Conservation (phyloP, 768 basidiomycete species). For the Xerocomus brunneocitrinus region DNA sequence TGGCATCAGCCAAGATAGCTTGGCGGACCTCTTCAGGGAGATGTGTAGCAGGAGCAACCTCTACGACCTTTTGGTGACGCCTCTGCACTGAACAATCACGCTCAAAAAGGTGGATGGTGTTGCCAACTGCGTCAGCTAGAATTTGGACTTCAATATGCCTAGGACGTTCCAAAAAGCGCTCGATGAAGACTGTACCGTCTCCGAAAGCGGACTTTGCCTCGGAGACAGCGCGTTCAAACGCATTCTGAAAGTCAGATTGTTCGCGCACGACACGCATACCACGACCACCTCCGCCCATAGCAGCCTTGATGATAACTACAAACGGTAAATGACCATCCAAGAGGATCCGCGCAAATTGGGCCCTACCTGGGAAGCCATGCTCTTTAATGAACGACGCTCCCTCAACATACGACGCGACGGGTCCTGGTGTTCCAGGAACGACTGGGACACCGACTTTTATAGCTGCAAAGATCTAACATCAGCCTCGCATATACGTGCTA, state of each 20-base stretch:
- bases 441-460: constrained; percentile 91
- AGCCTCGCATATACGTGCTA: not conserved
- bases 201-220: constrained; percentile 98
- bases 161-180: constrained; percentile 94
- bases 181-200: constrained; percentile 98
- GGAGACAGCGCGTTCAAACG: constrained; percentile 88
- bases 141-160: constrained; percentile 98
- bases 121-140: constrained; percentile 86
- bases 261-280: constrained; percentile 99
- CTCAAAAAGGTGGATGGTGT: constrained; percentile 97
- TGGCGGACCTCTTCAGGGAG: constrained; percentile 88
- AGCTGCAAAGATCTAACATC: constrained; percentile 41
- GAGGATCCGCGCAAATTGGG: not conserved
- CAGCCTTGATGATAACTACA: constrained; percentile 96
- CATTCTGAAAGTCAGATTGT: constrained; percentile 82
- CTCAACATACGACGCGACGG: constrained; percentile 74
- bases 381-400: constrained; percentile 90
- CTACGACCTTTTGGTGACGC: constrained; percentile 98
- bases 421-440: constrained; percentile 97
- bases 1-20: constrained; percentile 84
- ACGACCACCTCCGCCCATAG: constrained; percentile 97
- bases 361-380: constrained; percentile 85
- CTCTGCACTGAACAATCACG: constrained; percentile 99
- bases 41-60: constrained; percentile 95
- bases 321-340: constrained; percentile 10